Evolutionary conservation across 2,329 filamentous ascomycete genomes (phyloP).

Genomic region (Leptographium lundbergii): DNA sequence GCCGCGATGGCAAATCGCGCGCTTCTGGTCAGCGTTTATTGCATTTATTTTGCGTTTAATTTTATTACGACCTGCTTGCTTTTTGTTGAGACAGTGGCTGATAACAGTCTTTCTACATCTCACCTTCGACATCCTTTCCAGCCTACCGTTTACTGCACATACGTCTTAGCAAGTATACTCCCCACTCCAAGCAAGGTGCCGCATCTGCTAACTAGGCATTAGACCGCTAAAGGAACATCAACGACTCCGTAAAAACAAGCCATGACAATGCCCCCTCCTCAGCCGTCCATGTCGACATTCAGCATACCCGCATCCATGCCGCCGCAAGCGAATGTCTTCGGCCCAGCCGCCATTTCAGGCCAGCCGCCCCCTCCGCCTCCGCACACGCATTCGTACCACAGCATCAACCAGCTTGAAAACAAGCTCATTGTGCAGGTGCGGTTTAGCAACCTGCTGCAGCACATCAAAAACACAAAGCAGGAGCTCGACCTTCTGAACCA

Average conservation of each 20-base stretch:
- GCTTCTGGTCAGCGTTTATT: background rate
- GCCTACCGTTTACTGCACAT: background rate
- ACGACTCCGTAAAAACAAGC: background rate
- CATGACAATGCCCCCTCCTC: background rate
- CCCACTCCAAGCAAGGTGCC: background rate
- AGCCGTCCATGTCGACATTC: background rate
- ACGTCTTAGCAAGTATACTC: background rate
- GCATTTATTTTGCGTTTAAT: background rate
- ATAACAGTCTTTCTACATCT: background rate
- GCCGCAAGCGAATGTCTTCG: background rate
- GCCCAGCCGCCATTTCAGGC: background rate
- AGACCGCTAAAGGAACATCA: background rate
- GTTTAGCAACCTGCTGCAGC: background rate
- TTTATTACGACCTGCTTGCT: background rate
- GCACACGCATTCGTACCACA: background rate
- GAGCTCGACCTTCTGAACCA: background rate
- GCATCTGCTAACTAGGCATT: background rate
- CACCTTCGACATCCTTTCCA: background rate
- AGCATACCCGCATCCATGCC: background rate
- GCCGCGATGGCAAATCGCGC: background rate
- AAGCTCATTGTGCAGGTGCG: background rate
- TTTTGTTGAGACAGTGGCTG: background rate
- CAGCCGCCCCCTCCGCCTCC: background rate
- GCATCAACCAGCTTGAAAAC: background rate
- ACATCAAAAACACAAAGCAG: background rate